Percentiles rank a stretch among this genome's conserved stretches.
These are phyloP conservation scores for Patellaria atrata DNA, from an alignment of 495 filamentous ascomycete species.

Conservation along the genomic window DNA sequence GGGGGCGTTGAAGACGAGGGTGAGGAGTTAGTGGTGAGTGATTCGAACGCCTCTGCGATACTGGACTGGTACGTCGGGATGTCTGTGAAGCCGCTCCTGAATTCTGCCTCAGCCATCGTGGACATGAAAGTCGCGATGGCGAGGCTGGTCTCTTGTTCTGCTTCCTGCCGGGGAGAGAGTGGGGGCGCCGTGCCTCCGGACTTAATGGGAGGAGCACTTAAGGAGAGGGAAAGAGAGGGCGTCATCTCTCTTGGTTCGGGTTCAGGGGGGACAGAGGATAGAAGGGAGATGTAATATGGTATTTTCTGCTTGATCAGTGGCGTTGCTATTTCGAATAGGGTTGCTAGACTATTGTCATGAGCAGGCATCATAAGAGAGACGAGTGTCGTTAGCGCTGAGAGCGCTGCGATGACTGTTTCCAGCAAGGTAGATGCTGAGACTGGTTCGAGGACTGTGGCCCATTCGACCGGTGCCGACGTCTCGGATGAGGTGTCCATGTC, in stretches of 20 bases:
- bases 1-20: slow-evolving; percentile 30
- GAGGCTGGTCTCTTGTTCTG: too few species aligned
- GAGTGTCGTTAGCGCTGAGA: slow-evolving; percentile 42
- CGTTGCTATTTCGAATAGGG: slow-evolving; percentile 25
- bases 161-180: slow-evolving; percentile 32
- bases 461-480: slow-evolving; percentile 32
- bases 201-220: background rate
- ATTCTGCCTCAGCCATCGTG: slow-evolving; percentile 41
- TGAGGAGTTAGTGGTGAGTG: slow-evolving; percentile 7
- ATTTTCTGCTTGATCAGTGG: slow-evolving; percentile 32
- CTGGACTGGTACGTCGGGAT: slow-evolving; percentile 36
- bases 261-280: slow-evolving; percentile 1
- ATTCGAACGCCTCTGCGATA: slow-evolving; percentile 21
- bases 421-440: slow-evolving; percentile 47
- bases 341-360: slow-evolving; percentile 27
- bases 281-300: slow-evolving; percentile 27
- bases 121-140: slow-evolving; percentile 38
- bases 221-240: slow-evolving; percentile 10
- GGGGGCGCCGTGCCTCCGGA: slow-evolving; percentile 4
- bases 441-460: slow-evolving; percentile 47
- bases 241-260: slow-evolving; percentile 4
- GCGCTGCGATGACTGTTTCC: slow-evolving; percentile 48
- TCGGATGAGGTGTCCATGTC: slow-evolving; percentile 19
- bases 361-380: slow-evolving; percentile 15
- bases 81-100: slow-evolving; percentile 34